Percentiles rank a stretch among this genome's conserved stretches.
Evolutionary conservation across 495 filamentous ascomycete species (phyloP).

Genomic region (Daldinia bambusicola): DNA sequence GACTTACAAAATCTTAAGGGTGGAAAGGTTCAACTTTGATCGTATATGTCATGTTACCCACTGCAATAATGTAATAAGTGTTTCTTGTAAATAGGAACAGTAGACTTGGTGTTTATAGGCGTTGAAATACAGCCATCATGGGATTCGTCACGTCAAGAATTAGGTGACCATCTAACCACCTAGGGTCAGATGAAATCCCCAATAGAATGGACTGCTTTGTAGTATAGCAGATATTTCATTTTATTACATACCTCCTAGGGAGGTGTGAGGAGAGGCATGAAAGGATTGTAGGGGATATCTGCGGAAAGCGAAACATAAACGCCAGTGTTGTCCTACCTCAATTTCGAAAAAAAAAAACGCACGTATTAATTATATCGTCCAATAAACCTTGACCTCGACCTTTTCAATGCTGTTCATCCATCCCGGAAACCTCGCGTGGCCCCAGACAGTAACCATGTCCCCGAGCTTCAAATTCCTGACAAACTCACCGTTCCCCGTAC

Average conservation of each 20-base stretch:
- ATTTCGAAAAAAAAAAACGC: neutral
- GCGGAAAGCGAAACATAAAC: neutral
- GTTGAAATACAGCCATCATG: neutral
- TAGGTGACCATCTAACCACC: too few relatives aligned
- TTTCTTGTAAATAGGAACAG: neutral
- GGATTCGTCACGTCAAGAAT: neutral
- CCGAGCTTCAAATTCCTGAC: conserved; percentile 69
- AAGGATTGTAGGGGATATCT: neutral
- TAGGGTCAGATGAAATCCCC: neutral
- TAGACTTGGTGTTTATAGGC: neutral
- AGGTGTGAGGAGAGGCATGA: neutral
- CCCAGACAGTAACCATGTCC: conserved; percentile 74
- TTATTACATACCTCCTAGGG: neutral
- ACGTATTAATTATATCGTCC: conserved; percentile 61
- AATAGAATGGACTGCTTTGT: neutral
- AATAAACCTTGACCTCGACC: conserved; percentile 70
- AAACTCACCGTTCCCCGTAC: conserved; percentile 64
- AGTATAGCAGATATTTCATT: neutral
- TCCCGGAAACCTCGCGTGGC: conserved; percentile 66
- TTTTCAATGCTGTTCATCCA: conserved; percentile 70
- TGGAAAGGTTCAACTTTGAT: conserved; percentile 51
- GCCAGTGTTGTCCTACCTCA: neutral
- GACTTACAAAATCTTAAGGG: conserved; percentile 66
- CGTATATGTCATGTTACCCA: neutral
- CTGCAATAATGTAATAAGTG: neutral